These are phyloP conservation scores for Nitzschia putrida DNA, from an alignment of 108 stramenopile genomes.

Conservation along the genomic window DNA sequence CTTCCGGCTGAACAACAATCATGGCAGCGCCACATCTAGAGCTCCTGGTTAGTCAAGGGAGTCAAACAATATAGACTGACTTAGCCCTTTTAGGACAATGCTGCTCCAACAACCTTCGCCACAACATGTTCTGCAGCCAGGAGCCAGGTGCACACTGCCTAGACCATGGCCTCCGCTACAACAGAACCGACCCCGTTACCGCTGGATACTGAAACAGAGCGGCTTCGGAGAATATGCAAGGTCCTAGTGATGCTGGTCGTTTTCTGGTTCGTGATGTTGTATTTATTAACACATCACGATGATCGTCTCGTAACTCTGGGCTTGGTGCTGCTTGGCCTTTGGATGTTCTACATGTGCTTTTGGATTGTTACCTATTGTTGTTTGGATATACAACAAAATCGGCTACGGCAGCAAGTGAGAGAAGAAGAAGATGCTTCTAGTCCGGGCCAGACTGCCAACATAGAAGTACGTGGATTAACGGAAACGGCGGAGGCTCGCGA, in stretches of 20 bases:
- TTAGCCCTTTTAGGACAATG: too few relatives aligned
- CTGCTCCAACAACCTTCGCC: too few relatives aligned
- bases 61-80: too few relatives aligned
- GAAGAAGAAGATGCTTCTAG: neutral
- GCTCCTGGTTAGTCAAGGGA: too few relatives aligned
- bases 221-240: neutral
- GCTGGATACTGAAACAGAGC: neutral
- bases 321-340: neutral
- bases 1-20: too few relatives aligned
- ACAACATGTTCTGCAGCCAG: too few relatives aligned
- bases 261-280: slow-evolving; percentile 20
- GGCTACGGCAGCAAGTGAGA: neutral
- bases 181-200: too few relatives aligned
- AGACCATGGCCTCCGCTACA: too few relatives aligned
- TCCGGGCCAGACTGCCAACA: neutral
- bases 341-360: slow-evolving; percentile 14
- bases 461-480: neutral
- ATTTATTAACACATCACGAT: slow-evolving; percentile 9
- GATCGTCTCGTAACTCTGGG: slow-evolving; percentile 6
- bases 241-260: neutral
- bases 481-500: neutral
- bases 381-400: neutral
- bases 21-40: too few relatives aligned
- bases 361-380: neutral
- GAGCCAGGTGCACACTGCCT: too few relatives aligned